Percentiles rank a stretch among this genome's conserved stretches.
These are phyloP conservation scores for Chrysophaeum taylorii DNA, from an alignment of 352 stramenopile species.

Conservation along the genomic window DNA sequence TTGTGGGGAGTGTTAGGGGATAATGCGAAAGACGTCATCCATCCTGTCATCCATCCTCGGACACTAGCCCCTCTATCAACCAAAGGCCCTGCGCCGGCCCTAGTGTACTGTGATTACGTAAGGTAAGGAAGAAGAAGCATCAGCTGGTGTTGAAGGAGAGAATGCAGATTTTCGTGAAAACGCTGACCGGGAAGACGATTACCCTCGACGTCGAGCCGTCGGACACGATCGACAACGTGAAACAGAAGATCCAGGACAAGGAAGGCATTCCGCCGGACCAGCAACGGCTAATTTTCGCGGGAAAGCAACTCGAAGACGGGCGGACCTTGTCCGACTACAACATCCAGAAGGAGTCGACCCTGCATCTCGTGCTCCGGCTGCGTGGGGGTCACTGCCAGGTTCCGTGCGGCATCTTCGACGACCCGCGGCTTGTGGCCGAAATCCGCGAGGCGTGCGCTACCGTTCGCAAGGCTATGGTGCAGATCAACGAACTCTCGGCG, in stretches of 20 bases:
- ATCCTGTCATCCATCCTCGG: too few species aligned
- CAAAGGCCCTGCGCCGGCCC: too few species aligned
- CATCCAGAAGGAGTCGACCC: conserved; percentile 74
- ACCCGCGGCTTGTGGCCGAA: conserved; percentile 50
- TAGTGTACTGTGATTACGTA: too few species aligned
- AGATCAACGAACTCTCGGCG: conserved; percentile 29
- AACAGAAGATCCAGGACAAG: conserved; percentile 99
- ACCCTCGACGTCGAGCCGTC: conserved; percentile 96
- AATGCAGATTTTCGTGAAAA: conserved; percentile 71
- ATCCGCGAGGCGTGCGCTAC: conserved; percentile 43
- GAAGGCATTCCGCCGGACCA: conserved; percentile 96
- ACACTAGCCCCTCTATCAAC: too few species aligned
- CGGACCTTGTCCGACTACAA: conserved; percentile 76
- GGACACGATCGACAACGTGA: conserved; percentile 97
- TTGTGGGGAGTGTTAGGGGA: too few species aligned
- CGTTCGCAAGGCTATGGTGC: conserved; percentile 55
- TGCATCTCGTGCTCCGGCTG: conserved; percentile 65
- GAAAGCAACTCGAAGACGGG: conserved; percentile 67
- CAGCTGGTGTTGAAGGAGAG: too few species aligned
- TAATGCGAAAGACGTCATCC: too few species aligned
- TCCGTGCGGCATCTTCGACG: conserved; percentile 60
- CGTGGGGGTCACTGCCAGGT: conserved; percentile 43
- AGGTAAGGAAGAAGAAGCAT: too few species aligned
- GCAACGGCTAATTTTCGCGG: conserved; percentile 94
- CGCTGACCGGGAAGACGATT: conserved; percentile 92